Conservation (phyloP, 441 rosid genomes). For the Pelargonium fulgidum region DNA sequence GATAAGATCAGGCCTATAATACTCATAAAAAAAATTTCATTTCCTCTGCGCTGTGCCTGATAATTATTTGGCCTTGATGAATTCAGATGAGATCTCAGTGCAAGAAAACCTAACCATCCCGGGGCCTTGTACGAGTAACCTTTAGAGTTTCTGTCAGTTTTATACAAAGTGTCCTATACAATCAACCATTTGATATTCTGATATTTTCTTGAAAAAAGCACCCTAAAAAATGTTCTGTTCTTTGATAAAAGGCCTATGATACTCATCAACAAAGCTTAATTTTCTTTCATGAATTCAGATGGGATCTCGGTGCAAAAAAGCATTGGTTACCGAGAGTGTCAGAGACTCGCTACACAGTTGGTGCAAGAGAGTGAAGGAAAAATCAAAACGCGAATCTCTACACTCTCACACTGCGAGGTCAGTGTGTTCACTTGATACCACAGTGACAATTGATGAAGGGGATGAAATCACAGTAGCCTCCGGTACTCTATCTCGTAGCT, state of each 20-base stretch:
- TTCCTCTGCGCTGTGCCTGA: too few species aligned
- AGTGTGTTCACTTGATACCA: constrained; percentile 67
- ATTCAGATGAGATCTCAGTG: constrained; percentile 77
- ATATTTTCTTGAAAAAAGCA: too few species aligned
- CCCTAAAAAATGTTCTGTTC: too few species aligned
- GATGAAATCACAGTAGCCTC: constrained; percentile 73
- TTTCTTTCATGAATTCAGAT: constrained; percentile 34
- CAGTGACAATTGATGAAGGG: constrained; percentile 47
- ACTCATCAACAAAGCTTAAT: background rate
- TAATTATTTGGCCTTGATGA: background rate
- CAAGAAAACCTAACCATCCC: constrained; percentile 47
- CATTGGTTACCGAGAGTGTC: constrained; percentile 73
- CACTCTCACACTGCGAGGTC: constrained; percentile 57
- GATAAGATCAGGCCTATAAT: too few species aligned
- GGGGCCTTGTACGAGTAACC: too few species aligned
- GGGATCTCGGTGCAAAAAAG: constrained; percentile 79
- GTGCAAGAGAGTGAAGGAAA: constrained; percentile 71
- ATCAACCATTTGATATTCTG: constrained; percentile 12
- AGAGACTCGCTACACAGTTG: constrained; percentile 92
- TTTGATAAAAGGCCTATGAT: too few species aligned
- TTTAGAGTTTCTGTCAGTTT: too few species aligned
- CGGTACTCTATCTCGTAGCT: constrained; percentile 57
- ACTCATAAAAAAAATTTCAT: too few species aligned
- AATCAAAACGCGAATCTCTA: constrained; percentile 37
- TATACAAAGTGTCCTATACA: too few species aligned